These are phyloP conservation scores for Gamarada debralockiae DNA, from an alignment of 495 filamentous ascomycete species.

Conservation along the genomic window DNA sequence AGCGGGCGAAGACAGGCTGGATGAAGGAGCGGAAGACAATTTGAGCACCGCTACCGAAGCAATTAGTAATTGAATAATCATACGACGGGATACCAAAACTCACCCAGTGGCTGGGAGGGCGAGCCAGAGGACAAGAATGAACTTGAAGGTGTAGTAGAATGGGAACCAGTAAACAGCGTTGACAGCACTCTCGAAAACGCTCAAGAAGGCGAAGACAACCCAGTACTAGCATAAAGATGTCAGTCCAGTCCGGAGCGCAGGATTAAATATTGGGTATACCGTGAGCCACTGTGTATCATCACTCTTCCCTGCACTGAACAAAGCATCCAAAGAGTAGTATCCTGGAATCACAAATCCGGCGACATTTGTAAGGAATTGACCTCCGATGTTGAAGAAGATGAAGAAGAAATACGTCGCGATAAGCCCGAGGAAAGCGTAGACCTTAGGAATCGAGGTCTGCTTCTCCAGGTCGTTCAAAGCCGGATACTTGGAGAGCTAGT, in stretches of 20 bases:
- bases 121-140: conserved; percentile 94
- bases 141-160: conserved; percentile 99
- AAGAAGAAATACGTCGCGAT: conserved; percentile 92
- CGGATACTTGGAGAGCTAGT: conserved; percentile 92
- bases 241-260: conserved; percentile 21
- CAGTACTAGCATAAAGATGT: conserved; percentile 66
- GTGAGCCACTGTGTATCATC: conserved; percentile 92
- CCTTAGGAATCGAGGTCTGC: conserved; percentile 91
- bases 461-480: conserved; percentile 94
- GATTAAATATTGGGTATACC: conserved; percentile 29
- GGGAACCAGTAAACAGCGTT: conserved; percentile 99
- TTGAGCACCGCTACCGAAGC: conserved; percentile 75
- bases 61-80: conserved; percentile 24
- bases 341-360: conserved; percentile 92
- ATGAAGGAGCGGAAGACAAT: conserved; percentile 95
- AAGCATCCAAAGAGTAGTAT: conserved; percentile 90
- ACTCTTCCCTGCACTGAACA: conserved; percentile 74
- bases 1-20: conserved; percentile 83
- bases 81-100: conserved; percentile 28
- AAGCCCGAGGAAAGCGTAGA: conserved; percentile 88
- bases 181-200: conserved; percentile 84
- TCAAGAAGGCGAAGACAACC: conserved; percentile 81
- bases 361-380: conserved; percentile 93
- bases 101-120: conserved; percentile 91
- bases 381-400: conserved; percentile 98